Conservation (phyloP, 192 early-diverging fungal genomes). For the Mortierella claussenii region DNA sequence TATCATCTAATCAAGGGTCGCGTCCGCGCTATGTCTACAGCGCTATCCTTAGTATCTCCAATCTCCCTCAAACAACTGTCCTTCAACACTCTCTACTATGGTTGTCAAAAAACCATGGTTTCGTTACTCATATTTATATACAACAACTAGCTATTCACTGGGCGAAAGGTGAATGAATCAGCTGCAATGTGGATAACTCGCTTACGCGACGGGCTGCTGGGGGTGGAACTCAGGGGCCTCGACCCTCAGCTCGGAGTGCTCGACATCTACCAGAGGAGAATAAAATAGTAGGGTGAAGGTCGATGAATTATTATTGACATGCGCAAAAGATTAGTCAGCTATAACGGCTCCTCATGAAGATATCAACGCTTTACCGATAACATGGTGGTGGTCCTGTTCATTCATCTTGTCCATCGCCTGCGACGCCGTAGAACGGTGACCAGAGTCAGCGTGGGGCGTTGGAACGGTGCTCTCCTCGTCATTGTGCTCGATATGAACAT, state of each 20-base stretch:
- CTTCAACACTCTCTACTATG: too few species aligned
- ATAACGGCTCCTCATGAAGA: too few species aligned
- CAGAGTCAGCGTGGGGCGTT: slow-evolving; percentile 31
- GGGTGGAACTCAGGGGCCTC: slow-evolving; percentile 51
- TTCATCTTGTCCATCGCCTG: slow-evolving; percentile 18
- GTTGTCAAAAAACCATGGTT: too few species aligned
- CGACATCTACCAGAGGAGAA: slow-evolving; percentile 14
- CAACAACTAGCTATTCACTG: too few species aligned
- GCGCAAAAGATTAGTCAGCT: too few species aligned
- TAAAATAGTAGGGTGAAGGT: not conserved
- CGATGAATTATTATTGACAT: not conserved
- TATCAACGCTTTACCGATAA: slow-evolving; percentile 44
- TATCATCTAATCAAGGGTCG: not conserved
- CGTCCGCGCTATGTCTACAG: too few species aligned
- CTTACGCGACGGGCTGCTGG: slow-evolving; percentile 23
- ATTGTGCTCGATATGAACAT: slow-evolving; percentile 21
- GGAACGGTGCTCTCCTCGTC: not conserved
- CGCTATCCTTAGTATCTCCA: too few species aligned
- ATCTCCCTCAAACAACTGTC: too few species aligned
- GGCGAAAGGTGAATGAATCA: too few species aligned
- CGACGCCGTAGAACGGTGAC: slow-evolving; percentile 18
- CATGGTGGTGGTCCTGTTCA: not conserved
- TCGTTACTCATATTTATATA: not conserved
- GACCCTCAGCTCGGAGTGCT: slow-evolving; percentile 44
- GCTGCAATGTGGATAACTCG: not conserved